A percentile compares a stretch with the other conserved stretches of the same genome.
These are phyloP conservation scores for Xylaria polymorpha DNA, from an alignment of 2,329 filamentous ascomycete genomes.

Conservation along the genomic window DNA sequence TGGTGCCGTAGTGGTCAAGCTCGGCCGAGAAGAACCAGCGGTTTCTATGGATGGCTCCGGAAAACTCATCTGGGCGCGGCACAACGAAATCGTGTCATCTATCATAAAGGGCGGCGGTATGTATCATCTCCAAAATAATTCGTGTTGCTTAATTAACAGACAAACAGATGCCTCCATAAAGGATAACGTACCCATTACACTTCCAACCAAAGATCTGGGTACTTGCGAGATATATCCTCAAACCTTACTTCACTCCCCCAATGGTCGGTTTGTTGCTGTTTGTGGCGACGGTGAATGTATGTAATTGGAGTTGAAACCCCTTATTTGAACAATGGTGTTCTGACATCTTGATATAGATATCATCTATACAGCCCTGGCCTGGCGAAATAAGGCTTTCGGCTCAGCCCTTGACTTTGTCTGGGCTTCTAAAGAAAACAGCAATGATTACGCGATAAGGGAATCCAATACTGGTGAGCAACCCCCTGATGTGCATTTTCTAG, in stretches of 20 bases:
- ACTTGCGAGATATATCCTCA: constrained; percentile 98
- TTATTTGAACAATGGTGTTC: not conserved
- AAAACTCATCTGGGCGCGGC: constrained; percentile 95
- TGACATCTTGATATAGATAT: constrained; percentile 66
- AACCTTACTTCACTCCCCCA: constrained; percentile 93
- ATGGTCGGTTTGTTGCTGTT: constrained; percentile 82
- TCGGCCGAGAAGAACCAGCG: constrained; percentile 95
- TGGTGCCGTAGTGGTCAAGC: constrained; percentile 96
- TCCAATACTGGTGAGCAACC: constrained; percentile 75
- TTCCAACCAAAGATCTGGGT: constrained; percentile 93
- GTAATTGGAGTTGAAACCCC: not conserved
- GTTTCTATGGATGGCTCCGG: constrained; percentile 97
- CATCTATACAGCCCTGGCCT: constrained; percentile 95
- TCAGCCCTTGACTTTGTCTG: constrained; percentile 96
- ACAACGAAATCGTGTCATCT: constrained; percentile 93
- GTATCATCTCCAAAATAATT: constrained; percentile 41
- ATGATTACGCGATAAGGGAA: constrained; percentile 97
- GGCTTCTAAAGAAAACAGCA: constrained; percentile 97
- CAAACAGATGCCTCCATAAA: constrained; percentile 78
- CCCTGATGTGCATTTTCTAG: not conserved
- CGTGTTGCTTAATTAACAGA: constrained; percentile 44
- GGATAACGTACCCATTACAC: constrained; percentile 85
- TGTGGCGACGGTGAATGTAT: constrained; percentile 91
- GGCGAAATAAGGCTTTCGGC: constrained; percentile 97
- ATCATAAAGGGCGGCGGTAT: constrained; percentile 88